Base-by-base conservation (phyloP, 495 filamentous ascomycete species). In the Tetracladium marchalianum region DNA sequence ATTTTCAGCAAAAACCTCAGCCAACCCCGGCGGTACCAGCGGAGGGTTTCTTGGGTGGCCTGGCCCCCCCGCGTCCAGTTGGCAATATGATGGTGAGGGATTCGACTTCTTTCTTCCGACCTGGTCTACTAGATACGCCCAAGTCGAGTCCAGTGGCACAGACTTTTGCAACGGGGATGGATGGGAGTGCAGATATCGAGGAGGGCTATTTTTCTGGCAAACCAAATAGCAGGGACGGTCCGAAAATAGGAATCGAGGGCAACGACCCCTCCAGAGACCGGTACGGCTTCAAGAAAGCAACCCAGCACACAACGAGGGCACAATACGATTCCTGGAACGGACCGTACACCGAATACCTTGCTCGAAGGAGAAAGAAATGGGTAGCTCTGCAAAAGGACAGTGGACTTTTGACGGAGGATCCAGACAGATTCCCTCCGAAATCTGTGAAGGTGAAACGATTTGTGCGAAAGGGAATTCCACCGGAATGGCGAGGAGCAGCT, bases 391-490 rank as follows among this genome's bases (percentile, higher is more conserved):
- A 95, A 60, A 77, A 79, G 55, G 85, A 90, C 53, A 77, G 84
- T 56, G 81, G 82, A 3, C 69, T 96, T 22, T 69, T 79, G 49
- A 81, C 78, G 4, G 73, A 78, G n/a, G 64, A 77, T 16, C 89
- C 92, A 1, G 73, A 74, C 31, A 69, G 72, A 4, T 97, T 97
- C 51, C 92, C 92, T 0, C 75, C 82, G 0, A 84, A 78, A 45
- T 87, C 81, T 11, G 69, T 75, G 35, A 93, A 90, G 57, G 75
- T 90, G 24, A 95, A 94, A 65, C 75, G 88, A 11, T 95, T 86
- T 57, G 76, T 95, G 24, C 80, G 90, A 31, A 98, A 98, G 62
- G 92, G 92, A n/a, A 88, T 96, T 18, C 92, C 92, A 1, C 83
- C 89, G 1, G 87, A 94, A 47, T 89, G 86, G 77, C 76, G 92